These are phyloP conservation scores for Coffea canephora DNA, from an alignment of 257 asterid species.

Conservation along the genomic window DNA sequence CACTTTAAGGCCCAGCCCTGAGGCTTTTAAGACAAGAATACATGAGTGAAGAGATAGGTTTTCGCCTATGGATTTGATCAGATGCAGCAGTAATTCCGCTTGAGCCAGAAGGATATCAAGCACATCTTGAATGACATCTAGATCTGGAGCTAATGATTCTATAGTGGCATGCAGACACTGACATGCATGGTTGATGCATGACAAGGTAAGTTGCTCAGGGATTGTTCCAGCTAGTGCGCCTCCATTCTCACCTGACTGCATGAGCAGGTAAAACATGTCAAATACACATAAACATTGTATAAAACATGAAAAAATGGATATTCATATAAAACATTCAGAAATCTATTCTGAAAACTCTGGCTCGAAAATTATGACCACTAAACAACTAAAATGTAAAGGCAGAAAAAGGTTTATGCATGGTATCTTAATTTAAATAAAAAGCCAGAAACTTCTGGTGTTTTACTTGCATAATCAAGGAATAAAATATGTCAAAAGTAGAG, in stretches of 20 bases:
- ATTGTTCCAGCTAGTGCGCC: slow-evolving; percentile 43
- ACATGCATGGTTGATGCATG: slow-evolving; percentile 60
- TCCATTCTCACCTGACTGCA: slow-evolving; percentile 59
- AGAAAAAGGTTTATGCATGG: background rate
- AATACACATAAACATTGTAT: slow-evolving; percentile 3
- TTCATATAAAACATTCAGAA: background rate
- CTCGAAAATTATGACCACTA: background rate
- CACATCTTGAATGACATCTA: slow-evolving; percentile 44
- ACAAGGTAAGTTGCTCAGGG: slow-evolving; percentile 49
- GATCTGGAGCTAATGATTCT: slow-evolving; percentile 46
- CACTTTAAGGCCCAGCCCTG: slow-evolving; percentile 72
- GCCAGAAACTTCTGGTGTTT: background rate
- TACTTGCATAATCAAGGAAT: background rate
- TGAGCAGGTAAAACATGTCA: slow-evolving; percentile 22
- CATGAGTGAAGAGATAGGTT: slow-evolving; percentile 35
- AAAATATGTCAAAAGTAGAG: background rate
- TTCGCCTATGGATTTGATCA: slow-evolving; percentile 42
- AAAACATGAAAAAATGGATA: background rate
- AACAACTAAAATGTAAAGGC: background rate
- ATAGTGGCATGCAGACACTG: slow-evolving; percentile 54
- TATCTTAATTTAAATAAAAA: background rate
- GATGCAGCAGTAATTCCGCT: slow-evolving; percentile 66
- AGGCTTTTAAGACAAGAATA: slow-evolving; percentile 55
- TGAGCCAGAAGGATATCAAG: slow-evolving; percentile 71
- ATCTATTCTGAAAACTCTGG: background rate